Evolutionary conservation across 106 monocot genomes (phyloP).

Genomic region (Xerophyta viscosa): DNA sequence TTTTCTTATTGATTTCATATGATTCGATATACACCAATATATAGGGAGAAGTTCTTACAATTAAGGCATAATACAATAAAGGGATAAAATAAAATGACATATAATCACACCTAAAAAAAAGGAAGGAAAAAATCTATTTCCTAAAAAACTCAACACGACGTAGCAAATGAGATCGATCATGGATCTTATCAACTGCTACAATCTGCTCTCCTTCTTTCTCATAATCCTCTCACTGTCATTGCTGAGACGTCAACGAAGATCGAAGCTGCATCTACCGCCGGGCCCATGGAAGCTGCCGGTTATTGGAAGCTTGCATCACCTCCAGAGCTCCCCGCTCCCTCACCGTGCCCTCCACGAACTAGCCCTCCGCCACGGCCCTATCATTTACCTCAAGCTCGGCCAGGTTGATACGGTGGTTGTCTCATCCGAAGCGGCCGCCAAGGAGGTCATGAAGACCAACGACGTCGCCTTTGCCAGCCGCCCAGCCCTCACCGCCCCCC

Average conservation of each 20-base stretch:
- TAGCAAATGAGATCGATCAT: too few species aligned
- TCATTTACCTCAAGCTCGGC: conserved; percentile 29
- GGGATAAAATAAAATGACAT: too few species aligned
- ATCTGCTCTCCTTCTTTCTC: too few species aligned
- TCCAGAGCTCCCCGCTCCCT: background rate
- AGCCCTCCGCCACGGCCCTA: conserved; percentile 11
- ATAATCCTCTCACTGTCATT: too few species aligned
- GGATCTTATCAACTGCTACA: too few species aligned
- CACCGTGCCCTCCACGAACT: conserved; percentile 12
- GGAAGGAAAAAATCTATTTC: too few species aligned
- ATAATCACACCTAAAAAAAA: too few species aligned
- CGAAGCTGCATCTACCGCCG: conserved; percentile 2
- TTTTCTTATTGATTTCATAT: too few species aligned
- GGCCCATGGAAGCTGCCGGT: conserved; percentile 23
- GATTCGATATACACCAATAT: too few species aligned
- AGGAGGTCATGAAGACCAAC: conserved; percentile 20
- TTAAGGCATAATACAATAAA: too few species aligned
- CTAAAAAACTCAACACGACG: too few species aligned
- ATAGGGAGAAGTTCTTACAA: too few species aligned
- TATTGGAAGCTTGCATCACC: conserved; percentile 22
- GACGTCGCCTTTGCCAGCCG: conserved; percentile 22
- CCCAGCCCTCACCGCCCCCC: background rate
- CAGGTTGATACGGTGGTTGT: conserved; percentile 13
- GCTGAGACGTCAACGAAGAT: background rate
- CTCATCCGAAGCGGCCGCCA: conserved; percentile 13